Conservation (phyloP, 352 stramenopile species). For the Pythium brachiatum region DNA sequence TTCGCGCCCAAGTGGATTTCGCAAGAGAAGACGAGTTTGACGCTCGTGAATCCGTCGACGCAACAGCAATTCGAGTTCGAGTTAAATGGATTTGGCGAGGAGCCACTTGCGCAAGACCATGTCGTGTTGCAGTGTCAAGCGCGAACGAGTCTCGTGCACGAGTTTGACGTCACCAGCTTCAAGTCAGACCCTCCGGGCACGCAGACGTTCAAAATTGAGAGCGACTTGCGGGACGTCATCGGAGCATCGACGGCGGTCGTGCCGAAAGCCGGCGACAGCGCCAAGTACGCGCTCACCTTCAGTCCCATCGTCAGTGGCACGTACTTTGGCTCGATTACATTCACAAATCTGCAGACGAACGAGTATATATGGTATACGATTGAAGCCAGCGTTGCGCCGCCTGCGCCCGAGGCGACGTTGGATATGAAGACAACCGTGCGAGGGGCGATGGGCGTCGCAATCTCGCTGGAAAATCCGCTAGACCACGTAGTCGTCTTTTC, state of each 20-base stretch:
- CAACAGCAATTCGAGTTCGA: conserved; percentile 90
- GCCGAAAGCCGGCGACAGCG: conserved; percentile 20
- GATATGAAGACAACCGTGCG: conserved; percentile 84
- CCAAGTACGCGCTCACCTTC: conserved; percentile 84
- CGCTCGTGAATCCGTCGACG: conserved; percentile 75
- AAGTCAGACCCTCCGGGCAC: conserved; percentile 35
- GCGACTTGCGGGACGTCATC: conserved; percentile 88
- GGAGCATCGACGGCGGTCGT: conserved; percentile 59
- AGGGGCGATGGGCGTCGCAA: conserved; percentile 85
- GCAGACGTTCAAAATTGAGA: conserved; percentile 86
- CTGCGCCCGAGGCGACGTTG: conserved; percentile 74
- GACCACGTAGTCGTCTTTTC: conserved; percentile 81
- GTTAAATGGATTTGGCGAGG: conserved; percentile 80
- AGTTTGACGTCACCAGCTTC: conserved; percentile 75
- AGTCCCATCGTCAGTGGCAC: conserved; percentile 86
- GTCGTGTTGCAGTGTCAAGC: conserved; percentile 84
- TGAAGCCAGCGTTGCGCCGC: conserved; percentile 77
- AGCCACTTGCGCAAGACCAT: conserved; percentile 90
- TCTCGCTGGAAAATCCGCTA: conserved; percentile 89
- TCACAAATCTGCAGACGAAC: conserved; percentile 78
- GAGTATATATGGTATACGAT: conserved; percentile 94
- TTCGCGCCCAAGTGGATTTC: conserved; percentile 84
- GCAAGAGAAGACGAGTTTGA: conserved; percentile 68
- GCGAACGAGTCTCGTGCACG: conserved; percentile 72
- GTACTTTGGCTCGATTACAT: conserved; percentile 93